Evolutionary conservation across 179 eudicot species (phyloP), one percentile per base, ranked within the genome.

Genomic region (Monotropa hypopitys): DNA sequence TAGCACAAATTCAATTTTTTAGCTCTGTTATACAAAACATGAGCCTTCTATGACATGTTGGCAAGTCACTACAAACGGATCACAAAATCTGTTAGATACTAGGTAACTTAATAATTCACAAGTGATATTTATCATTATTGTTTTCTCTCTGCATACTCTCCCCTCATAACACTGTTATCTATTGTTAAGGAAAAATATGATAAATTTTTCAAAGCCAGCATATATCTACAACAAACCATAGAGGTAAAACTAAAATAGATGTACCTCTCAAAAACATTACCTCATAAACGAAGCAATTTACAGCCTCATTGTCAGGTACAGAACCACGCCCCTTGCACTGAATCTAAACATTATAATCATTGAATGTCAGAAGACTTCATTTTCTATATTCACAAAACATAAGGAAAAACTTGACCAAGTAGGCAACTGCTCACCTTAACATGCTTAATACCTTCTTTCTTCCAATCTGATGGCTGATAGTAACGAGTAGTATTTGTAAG

Each of bases 321-420:
- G 91, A 84, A 82, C 77, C 91, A 49, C 91, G 91, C 45, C 91
- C 91, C 74, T 79, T 86, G 85, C 91, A 88, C 40, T 80, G 79
- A 63, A 88, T 86, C 91, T 88, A 82, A 76, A 67, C 20, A 63
- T 73, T 13, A 0, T 61, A 77, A 76, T 42, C 13, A 54, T 59
- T 28, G 72, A 43, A 73, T 10, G 28, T n/a, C n/a, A 16, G 54
- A 75, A 71, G 45, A 12, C 26, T 62, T 69, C 28, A 72, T 51
- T 47, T 47, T 8, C 45, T 12, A 38, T 15, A 43, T 45, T 46
- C 4, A 69, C 9, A 78, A 46, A 69, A 13, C 28, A 30, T 53
- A n/a, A 12, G 73, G 73, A 38, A 70, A 77, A 50, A 77, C 67
- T 32, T 33, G 49, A 47, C 32, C 43, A 11, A 66, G 23, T 12